Conservation (phyloP, 768 basidiomycete genomes). For the Saitozyma sp. region DNA sequence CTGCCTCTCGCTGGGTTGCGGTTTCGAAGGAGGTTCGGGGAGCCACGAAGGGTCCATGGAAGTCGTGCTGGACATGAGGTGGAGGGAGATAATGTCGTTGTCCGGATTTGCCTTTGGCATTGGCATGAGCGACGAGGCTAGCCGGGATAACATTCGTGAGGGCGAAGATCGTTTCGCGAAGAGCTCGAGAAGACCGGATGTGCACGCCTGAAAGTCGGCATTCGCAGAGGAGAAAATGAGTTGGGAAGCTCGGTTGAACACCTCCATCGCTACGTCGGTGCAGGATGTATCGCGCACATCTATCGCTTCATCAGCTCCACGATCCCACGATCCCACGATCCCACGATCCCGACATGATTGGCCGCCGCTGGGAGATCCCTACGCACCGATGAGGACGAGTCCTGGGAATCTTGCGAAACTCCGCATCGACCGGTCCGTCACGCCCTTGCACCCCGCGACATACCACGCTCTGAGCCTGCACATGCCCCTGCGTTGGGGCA, state of each 20-base stretch:
- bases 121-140: too few relatives aligned
- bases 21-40: background rate
- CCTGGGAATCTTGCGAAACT: constrained; percentile 39
- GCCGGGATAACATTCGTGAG: background rate
- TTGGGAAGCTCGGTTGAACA: constrained; percentile 31
- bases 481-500: constrained; percentile 37
- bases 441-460: constrained; percentile 24
- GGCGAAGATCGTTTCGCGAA: constrained; percentile 14
- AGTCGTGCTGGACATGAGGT: background rate
- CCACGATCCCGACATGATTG: background rate
- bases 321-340: too few relatives aligned
- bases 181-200: constrained; percentile 25
- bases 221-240: constrained; percentile 23
- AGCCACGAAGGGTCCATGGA: constrained; percentile 3
- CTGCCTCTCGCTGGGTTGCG: too few relatives aligned
- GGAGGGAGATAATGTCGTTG: background rate
- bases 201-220: constrained; percentile 36
- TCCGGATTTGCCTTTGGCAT: too few relatives aligned
- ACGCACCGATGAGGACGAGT: constrained; percentile 39
- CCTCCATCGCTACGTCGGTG: constrained; percentile 24
- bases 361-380: background rate
- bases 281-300: constrained; percentile 43
- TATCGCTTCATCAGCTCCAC: constrained; percentile 4
- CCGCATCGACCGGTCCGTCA: constrained; percentile 31
- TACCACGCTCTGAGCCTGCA: constrained; percentile 36